These are phyloP conservation scores for Euphrasia arctica DNA, from an alignment of 305 asterid species.

Conservation along the genomic window DNA sequence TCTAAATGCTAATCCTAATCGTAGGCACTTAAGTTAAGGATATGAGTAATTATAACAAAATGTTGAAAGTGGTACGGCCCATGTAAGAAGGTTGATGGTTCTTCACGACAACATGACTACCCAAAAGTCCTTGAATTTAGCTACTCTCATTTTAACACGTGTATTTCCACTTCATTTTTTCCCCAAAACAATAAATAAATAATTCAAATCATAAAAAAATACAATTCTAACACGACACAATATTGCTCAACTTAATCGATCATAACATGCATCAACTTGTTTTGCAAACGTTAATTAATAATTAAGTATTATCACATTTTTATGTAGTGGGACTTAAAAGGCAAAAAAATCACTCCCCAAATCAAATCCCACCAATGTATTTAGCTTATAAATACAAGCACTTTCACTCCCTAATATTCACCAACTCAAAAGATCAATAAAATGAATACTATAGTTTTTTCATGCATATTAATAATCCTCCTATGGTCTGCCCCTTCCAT, in stretches of 20 bases:
- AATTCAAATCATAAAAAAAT: too few species aligned
- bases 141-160: too few species aligned
- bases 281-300: too few species aligned
- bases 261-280: too few species aligned
- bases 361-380: background rate
- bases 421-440: background rate
- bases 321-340: slow-evolving; percentile 19
- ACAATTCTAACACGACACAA: too few species aligned
- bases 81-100: background rate
- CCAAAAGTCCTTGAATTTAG: background rate
- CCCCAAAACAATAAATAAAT: background rate
- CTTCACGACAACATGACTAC: slow-evolving; percentile 1
- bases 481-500: background rate
- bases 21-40: slow-evolving; percentile 10
- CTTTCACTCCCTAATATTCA: background rate
- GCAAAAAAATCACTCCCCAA: background rate
- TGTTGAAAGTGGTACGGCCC: slow-evolving; percentile 18
- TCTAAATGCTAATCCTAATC: background rate
- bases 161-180: background rate
- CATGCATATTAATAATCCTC: slow-evolving; percentile 10
- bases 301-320: too few species aligned
- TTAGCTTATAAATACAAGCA: too few species aligned
- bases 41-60: slow-evolving; percentile 12
- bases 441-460: slow-evolving; percentile 10
- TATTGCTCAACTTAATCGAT: too few species aligned